Evolutionary conservation across 331 rosid genomes (phyloP).

Genomic region (Cucumis variabilis): DNA sequence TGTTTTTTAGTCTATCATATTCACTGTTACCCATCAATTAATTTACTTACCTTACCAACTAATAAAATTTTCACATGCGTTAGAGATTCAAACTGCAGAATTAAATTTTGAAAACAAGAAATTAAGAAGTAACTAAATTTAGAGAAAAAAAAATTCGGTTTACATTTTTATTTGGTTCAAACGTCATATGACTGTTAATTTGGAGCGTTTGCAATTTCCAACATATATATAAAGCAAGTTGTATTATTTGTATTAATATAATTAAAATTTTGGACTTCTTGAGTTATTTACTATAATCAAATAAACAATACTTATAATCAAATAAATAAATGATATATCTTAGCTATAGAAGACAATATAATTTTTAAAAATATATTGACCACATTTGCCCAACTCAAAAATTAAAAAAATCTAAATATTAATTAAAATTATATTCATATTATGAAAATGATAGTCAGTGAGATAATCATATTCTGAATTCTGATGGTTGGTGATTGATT

Average conservation of each 20-base stretch:
- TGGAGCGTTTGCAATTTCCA: neutral
- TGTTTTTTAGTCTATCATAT: no score
- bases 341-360: neutral
- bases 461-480: neutral
- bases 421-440: neutral
- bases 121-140: no score
- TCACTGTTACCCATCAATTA: no score
- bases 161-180: neutral
- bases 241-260: no score
- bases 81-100: no score
- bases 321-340: neutral
- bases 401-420: no score
- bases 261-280: no score
- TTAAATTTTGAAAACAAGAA: no score
- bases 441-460: slow-evolving; percentile 6
- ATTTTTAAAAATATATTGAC: neutral
- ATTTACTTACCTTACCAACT: no score
- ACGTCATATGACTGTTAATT: neutral
- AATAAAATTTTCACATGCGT: no score
- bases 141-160: no score
- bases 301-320: neutral
- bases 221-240: no score
- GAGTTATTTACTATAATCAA: neutral
- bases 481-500: neutral
- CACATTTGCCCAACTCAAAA: neutral